Evolutionary conservation across 2,329 filamentous ascomycete species (phyloP), one percentile per base, ranked within the genome.

Genomic region (Cryphonectria radicalis): DNA sequence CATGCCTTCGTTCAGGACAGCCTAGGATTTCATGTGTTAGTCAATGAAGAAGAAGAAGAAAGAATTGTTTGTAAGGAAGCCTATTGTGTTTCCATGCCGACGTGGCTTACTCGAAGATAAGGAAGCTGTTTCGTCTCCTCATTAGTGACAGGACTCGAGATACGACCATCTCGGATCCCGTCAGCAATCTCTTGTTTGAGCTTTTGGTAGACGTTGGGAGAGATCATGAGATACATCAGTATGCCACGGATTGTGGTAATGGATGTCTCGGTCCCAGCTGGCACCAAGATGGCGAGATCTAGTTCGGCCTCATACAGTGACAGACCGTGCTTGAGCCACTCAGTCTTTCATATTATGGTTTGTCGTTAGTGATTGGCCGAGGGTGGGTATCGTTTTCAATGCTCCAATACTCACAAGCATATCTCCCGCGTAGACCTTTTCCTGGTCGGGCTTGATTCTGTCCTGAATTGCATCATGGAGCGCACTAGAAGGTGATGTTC

Each of bases 241-340:
- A 81, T 84, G 62, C 81, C 78, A 3, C 85, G 82, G 4, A 87
- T 79, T 2, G 81, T 80, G 0, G 82, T 84, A 0, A 85, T 82
- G 0, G 84, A 85, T 14, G 84, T 86, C 72, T 88, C 86, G 3
- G 84, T 84, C 4, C 86, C 86, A 7, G 85, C 85, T 1, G 84
- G 80, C 68, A 72, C 42, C 25, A 50, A 13, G 17, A 70, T 42
- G 11, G 57, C 53, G 37, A 72, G 32, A 42, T 72, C 70, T 7
- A 7, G 25, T 57, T 69, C 70, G 40, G 62, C 64, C 25, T 66
- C 22, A 4, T 25, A 6, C 5, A 35, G 53, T 6, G 19, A 28
- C 28, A 62, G 32, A 1, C 67, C 67, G 1, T 63, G 53, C n/a
- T 43, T 63, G 40, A 74, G 60, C 69, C 68, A 70, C 43, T 73